Conservation (phyloP, 2,329 filamentous ascomycete genomes). For the Ophiostoma novo-ulmi region DNA sequence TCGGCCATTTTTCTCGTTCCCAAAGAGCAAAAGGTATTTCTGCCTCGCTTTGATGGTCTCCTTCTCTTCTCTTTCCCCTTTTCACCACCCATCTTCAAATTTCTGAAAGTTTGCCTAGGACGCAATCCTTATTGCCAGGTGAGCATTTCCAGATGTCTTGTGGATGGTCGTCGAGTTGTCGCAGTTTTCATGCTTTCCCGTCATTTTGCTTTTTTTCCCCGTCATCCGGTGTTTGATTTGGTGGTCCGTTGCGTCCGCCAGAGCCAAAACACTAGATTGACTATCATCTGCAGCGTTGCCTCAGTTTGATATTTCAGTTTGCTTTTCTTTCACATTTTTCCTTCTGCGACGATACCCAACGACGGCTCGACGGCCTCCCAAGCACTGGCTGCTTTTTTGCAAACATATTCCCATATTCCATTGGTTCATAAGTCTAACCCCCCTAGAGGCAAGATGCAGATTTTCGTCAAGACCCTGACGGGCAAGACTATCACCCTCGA, state of each 20-base stretch:
- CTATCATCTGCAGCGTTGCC: conserved; percentile 11
- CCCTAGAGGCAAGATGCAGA: conserved; percentile 64
- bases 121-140: conserved; percentile 32
- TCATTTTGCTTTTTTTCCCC: background rate
- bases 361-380: conserved; percentile 10
- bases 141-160: conserved; percentile 27
- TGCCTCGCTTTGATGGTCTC: background rate
- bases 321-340: background rate
- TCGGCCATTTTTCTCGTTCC: background rate
- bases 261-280: background rate
- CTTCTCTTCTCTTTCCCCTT: conserved; percentile 14
- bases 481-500: conserved; percentile 99
- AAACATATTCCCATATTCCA: background rate
- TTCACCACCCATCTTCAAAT: conserved; percentile 23
- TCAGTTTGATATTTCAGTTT: background rate
- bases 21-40: conserved; percentile 8
- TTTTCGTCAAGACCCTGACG: conserved; percentile 84
- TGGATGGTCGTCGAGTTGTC: conserved; percentile 20
- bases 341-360: background rate
- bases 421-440: conserved; percentile 20
- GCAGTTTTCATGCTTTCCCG: conserved; percentile 29
- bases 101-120: conserved; percentile 31
- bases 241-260: conserved; percentile 2
- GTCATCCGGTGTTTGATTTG: background rate
- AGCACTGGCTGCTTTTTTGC: conserved; percentile 9